Base-by-base conservation (phyloP, 1,284 basidiomycete species). In the Cryptococcus sp. region DNA sequence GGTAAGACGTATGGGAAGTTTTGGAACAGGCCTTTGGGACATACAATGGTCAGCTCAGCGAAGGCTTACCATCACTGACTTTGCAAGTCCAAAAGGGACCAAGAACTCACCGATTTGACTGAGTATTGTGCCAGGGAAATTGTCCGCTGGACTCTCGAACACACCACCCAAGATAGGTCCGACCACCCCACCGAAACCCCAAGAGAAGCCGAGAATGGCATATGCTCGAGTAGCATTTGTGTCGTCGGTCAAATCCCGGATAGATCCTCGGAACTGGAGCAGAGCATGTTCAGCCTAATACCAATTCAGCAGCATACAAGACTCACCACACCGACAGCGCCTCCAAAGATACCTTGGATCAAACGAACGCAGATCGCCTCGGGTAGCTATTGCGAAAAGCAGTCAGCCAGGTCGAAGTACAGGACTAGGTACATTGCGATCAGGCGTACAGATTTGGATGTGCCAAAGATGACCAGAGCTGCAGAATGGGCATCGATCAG, bases 201-300 rank as follows among this genome's bases (percentile, higher is more conserved):
- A 97, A 64, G 88, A 92, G 78, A 96, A 96, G 20, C 93, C 93
- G 53, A 97, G 83, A 64, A 94, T 90, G 49, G 92, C 92, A 74
- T 96, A 96, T 16, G 94, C 94, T 65, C 92, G 85, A 39, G 90
- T 91, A 78, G 96, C 93, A 76, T 97, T 97, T 55, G 86, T 91
- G 42, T 76, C 76, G 52, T 78, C 75, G 42, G 95, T 95, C 58
- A 99, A 84, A 61, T 89, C 88, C 22, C 91, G 82, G 46, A 99
- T 88, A 7, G 89, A 90, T 20, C 93, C 91, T 67, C 93, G 70
- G 64, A 77, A 71, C 81, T 80, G 42, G 65, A 65, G 5, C 62
- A 66, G 30, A n/a, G 19, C 22, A 3, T 4, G 35, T 69, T 47
- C 61, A 59, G 35, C 19, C 7, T 23, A 4, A 49, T 42, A n/a